Percentiles rank a stretch among this genome's conserved stretches.
Conservation (phyloP, 345 rosid species). For the Garcia nutans region DNA sequence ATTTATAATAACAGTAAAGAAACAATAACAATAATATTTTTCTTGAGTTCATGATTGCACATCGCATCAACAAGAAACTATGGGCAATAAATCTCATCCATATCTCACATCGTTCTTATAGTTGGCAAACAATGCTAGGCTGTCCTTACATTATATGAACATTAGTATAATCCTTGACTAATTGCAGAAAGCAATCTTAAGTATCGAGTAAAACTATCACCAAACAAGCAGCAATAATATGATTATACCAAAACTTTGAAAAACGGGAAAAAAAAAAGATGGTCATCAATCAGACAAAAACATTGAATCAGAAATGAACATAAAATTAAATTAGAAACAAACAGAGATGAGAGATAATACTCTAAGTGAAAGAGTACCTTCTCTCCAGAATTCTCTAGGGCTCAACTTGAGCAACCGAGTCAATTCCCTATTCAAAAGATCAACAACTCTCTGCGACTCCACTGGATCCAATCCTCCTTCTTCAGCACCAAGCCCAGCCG, state of each 20-base stretch:
- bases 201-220: background rate
- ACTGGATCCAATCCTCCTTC: conserved; percentile 86
- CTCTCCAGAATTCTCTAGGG: conserved; percentile 84
- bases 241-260: background rate
- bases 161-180: background rate
- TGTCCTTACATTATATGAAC: background rate
- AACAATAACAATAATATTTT: background rate
- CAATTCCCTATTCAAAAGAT: conserved; percentile 82
- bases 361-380: conserved; percentile 42
- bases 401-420: conserved; percentile 71
- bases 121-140: background rate
- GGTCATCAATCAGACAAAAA: background rate
- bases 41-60: too few species aligned
- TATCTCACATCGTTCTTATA: background rate
- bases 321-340: background rate
- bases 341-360: background rate
- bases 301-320: background rate
- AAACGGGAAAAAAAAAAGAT: background rate
- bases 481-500: conserved; percentile 68
- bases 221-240: background rate
- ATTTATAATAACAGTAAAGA: background rate
- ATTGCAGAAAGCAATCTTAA: background rate
- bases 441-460: conserved; percentile 94
- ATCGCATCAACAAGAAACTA: too few species aligned
- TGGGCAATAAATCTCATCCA: background rate